phyloP scores from a whole-genome alignment of 2,329 filamentous ascomycete species.

The Fusarium sp. region DNA sequence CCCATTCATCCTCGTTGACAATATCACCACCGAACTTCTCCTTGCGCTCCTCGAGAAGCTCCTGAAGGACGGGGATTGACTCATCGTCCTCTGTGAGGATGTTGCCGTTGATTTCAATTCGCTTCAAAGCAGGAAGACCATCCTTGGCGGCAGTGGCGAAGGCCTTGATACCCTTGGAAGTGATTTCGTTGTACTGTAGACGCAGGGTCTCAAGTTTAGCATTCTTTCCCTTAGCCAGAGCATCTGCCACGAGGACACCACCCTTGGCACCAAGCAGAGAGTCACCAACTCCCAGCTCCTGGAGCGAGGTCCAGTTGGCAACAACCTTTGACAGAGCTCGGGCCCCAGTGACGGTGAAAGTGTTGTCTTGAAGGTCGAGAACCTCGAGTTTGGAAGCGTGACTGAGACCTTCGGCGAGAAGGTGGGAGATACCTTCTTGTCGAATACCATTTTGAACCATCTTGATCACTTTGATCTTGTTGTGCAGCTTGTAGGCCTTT shows the following conservation, averaged over 20 bases:
- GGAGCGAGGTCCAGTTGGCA: conserved; percentile 75
- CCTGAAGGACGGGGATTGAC: conserved; percentile 71
- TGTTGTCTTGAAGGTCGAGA: conserved; percentile 96
- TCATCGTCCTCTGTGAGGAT: conserved; percentile 89
- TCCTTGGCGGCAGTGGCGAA: conserved; percentile 73
- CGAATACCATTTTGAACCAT: conserved; percentile 99
- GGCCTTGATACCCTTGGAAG: conserved; percentile 73
- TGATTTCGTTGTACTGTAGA: conserved; percentile 95
- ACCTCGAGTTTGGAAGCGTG: conserved; percentile 74
- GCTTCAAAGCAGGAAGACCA: conserved; percentile 77
- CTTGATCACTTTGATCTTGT: conserved; percentile 83
- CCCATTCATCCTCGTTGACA: conserved; percentile 82
- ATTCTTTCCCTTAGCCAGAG: conserved; percentile 79
- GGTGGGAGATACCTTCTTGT: conserved; percentile 85
- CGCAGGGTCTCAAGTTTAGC: conserved; percentile 80
- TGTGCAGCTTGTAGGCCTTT: conserved; percentile 82
- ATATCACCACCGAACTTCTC: conserved; percentile 72
- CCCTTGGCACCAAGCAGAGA: conserved; percentile 84
- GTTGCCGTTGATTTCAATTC: conserved; percentile 95
- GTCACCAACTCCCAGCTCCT: conserved; percentile 88
- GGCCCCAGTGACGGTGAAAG: conserved; percentile 84
- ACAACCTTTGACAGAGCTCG: conserved; percentile 80
- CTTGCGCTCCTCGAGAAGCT: conserved; percentile 79
- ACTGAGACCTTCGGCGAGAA: conserved; percentile 80
- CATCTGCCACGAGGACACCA: conserved; percentile 74